Evolutionary conservation across 1,284 basidiomycete genomes (phyloP), one percentile per base, ranked within the genome.

Genomic region (Peniophora sp.): DNA sequence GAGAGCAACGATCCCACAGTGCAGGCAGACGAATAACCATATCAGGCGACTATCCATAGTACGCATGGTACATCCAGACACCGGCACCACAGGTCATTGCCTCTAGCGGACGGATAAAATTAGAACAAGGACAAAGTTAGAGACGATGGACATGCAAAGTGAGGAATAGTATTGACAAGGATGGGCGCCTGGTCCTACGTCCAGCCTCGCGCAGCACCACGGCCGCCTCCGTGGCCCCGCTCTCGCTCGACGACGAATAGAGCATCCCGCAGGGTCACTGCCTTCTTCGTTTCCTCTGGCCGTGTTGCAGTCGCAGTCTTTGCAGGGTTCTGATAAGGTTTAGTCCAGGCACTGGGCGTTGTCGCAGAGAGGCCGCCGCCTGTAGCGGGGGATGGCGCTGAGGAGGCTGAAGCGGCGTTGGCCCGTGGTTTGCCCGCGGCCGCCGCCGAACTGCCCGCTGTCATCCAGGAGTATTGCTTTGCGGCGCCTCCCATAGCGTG

Each of bases 381-480:
- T 11, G 63, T 59, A 55, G 65, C 67, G 16, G 67, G 59, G 5
- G 66, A 63, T 3, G 74, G 59, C 0, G 71, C 59, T 32, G 27
- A 32, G 12, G 27, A 32, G 16, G 70, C 63, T 6, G 69, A 59
- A 3, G 72, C 66, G 2, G 67, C 61, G 1, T 1, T 55, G 53
- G 27, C 12, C 27, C 27, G 27, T 12, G 27, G 27, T 32, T 32
- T 32, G 1, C 65, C 56, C 3, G 62, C 53, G 1, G 64, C 54
- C 8, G 57, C 54, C 5, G 62, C 46, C 11, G 63, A 49, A 2
- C 56, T 51, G 3, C 72, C 67, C 1, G 85, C 78, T 17, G 72
- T 89, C 83, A 92, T 89, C 91, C 90, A 93, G 14, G 88, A 76
- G 60, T 91, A 93, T 63, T 85, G 85, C 19, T 84, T 81, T 48